phyloP scores from a whole-genome alignment of 305 asterid genomes.

The Fraxinus greggii region DNA sequence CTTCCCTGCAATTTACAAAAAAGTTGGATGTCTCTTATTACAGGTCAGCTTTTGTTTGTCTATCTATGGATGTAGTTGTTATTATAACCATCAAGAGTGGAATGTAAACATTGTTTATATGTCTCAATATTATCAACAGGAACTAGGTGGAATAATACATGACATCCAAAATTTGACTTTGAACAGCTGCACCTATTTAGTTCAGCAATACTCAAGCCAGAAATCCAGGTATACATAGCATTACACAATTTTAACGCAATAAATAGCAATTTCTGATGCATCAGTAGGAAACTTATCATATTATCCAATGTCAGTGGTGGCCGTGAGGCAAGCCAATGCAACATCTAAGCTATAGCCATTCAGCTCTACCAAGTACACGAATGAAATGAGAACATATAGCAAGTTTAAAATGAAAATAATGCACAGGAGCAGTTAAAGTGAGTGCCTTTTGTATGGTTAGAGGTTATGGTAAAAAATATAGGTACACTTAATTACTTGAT shows the following conservation, averaged over 20 bases:
- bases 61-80: neutral
- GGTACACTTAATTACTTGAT: constrained; percentile 1
- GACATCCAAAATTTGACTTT: neutral
- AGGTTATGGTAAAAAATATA: constrained; percentile 7
- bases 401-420: neutral
- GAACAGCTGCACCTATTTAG: constrained; percentile 1
- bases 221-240: constrained; percentile 6
- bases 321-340: constrained; percentile 1
- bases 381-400: neutral
- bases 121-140: neutral
- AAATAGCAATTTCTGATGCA: constrained; percentile 12
- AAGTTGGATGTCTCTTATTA: constrained; percentile 15
- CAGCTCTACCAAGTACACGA: constrained; percentile 8
- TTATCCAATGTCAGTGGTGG: neutral
- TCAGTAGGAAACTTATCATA: neutral
- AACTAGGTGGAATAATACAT: constrained; percentile 11
- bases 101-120: neutral
- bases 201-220: neutral
- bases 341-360: constrained; percentile 7
- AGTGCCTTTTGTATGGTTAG: constrained; percentile 10
- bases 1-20: constrained; percentile 50
- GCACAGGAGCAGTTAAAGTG: constrained; percentile 17
- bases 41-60: neutral
- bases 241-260: neutral
- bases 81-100: neutral